These are phyloP conservation scores for Aciculosporium take DNA, from an alignment of 2,329 filamentous ascomycete species.

Conservation along the genomic window DNA sequence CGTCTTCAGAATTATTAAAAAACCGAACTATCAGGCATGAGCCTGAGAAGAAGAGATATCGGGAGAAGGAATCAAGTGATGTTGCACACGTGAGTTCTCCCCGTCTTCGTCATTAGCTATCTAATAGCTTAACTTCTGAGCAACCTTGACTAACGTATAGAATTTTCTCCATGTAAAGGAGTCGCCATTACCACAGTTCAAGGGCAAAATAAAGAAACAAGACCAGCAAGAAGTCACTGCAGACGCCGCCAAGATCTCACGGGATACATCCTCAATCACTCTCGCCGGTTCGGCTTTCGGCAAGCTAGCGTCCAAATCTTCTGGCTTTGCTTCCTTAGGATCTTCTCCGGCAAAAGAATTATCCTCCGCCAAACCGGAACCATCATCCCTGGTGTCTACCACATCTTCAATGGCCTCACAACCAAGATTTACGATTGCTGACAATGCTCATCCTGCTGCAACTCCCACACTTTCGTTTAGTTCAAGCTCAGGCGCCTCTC, in stretches of 20 bases:
- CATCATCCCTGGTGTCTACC: slow-evolving; percentile 17
- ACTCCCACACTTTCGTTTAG: slow-evolving; percentile 37
- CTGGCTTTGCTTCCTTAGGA: slow-evolving; percentile 48
- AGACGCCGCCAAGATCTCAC: not conserved
- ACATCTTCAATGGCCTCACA: slow-evolving; percentile 8
- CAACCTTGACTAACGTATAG: not conserved
- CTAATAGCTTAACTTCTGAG: not conserved
- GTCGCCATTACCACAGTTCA: not conserved
- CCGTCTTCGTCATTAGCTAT: not conserved
- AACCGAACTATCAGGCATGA: slow-evolving; percentile 33
- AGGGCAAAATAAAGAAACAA: not conserved
- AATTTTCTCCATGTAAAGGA: not conserved
- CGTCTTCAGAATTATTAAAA: slow-evolving; percentile 31
- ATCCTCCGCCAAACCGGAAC: slow-evolving; percentile 25
- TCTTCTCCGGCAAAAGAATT: slow-evolving; percentile 35
- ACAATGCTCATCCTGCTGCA: slow-evolving; percentile 13
- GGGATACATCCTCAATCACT: slow-evolving; percentile 39
- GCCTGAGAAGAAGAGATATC: slow-evolving; percentile 51
- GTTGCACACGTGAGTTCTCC: slow-evolving; percentile 18
- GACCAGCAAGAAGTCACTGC: not conserved
- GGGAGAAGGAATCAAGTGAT: slow-evolving; percentile 33
- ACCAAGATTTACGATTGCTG: not conserved
- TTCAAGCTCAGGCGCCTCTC: slow-evolving; percentile 25
- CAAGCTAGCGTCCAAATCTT: slow-evolving; percentile 47
- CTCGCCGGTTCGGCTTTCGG: slow-evolving; percentile 58